These are phyloP conservation scores for Ophiocordyceps sinensis DNA, from an alignment of 2,329 filamentous ascomycete species.

Conservation along the genomic window DNA sequence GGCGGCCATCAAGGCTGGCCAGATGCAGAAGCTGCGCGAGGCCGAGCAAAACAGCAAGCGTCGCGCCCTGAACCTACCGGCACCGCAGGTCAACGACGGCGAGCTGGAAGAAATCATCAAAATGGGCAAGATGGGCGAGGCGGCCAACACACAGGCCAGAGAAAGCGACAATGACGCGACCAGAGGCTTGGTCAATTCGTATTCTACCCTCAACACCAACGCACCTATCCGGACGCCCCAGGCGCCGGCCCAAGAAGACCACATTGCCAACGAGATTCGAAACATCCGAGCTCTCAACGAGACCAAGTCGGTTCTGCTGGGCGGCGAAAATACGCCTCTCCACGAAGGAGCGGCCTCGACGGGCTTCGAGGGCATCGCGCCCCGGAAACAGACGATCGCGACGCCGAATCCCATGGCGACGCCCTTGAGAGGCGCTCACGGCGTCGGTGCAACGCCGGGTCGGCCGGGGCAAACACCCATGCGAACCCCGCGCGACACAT, in stretches of 20 bases:
- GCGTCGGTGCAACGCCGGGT: constrained; percentile 52
- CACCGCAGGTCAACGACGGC: constrained; percentile 81
- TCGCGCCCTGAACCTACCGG: constrained; percentile 64
- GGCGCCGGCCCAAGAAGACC: constrained; percentile 84
- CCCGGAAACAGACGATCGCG: constrained; percentile 65
- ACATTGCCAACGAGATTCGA: constrained; percentile 89
- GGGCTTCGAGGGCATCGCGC: constrained; percentile 74
- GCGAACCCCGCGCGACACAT: constrained; percentile 76
- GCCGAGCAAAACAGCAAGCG: constrained; percentile 95
- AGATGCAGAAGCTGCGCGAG: constrained; percentile 87
- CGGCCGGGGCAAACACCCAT: constrained; percentile 68
- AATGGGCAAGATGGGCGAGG: constrained; percentile 89
- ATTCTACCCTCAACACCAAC: constrained; percentile 63
- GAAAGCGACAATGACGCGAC: constrained; percentile 76
- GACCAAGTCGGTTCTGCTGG: constrained; percentile 83
- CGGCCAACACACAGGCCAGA: constrained; percentile 60
- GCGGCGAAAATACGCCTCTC: constrained; percentile 85
- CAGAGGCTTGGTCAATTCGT: constrained; percentile 74
- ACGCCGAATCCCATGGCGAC: constrained; percentile 95
- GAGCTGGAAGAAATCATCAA: constrained; percentile 98
- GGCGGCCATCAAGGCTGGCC: constrained; percentile 82
- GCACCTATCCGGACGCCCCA: constrained; percentile 87
- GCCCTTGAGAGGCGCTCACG: constrained; percentile 53
- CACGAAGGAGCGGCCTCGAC: constrained; percentile 71
- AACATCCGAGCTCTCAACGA: constrained; percentile 88